Percentiles rank a stretch among this genome's conserved stretches.
phyloP scores from a whole-genome alignment of 768 basidiomycete species.

The Lactifluus piperatus region DNA sequence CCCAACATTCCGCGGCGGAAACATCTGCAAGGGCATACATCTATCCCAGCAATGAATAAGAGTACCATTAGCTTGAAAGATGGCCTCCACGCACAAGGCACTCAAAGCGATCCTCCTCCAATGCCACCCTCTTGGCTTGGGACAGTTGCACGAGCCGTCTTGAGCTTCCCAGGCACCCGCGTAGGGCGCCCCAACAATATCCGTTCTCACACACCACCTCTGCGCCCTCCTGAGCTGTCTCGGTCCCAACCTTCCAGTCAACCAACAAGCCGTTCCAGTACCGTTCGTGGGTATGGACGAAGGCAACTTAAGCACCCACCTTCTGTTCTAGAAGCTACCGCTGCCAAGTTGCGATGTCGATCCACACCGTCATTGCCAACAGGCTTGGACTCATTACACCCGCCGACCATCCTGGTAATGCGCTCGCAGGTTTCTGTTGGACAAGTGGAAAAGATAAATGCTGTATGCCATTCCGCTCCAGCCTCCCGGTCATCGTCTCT shows the following conservation, averaged over 20 bases:
- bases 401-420: background rate
- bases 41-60: background rate
- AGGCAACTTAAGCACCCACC: conserved; percentile 18
- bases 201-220: background rate
- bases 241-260: background rate
- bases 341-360: conserved; percentile 4
- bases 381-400: conserved; percentile 13
- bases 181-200: conserved; percentile 32
- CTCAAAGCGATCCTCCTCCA: conserved; percentile 39
- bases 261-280: conserved; percentile 10
- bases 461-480: conserved; percentile 64
- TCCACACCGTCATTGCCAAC: background rate
- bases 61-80: conserved; percentile 29
- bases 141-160: conserved; percentile 55
- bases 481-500: conserved; percentile 50
- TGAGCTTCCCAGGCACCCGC: conserved; percentile 38
- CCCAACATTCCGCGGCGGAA: conserved; percentile 32
- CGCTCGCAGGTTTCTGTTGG: conserved; percentile 29
- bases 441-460: conserved; percentile 43
- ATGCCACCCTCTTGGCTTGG: conserved; percentile 65
- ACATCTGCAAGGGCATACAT: conserved; percentile 1
- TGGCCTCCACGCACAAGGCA: conserved; percentile 27
- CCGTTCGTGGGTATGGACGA: conserved; percentile 22
- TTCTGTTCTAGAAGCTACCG: conserved; percentile 24
- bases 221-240: background rate